Conservation (phyloP, 345 rosid genomes). For the Salix koriyanagi region DNA sequence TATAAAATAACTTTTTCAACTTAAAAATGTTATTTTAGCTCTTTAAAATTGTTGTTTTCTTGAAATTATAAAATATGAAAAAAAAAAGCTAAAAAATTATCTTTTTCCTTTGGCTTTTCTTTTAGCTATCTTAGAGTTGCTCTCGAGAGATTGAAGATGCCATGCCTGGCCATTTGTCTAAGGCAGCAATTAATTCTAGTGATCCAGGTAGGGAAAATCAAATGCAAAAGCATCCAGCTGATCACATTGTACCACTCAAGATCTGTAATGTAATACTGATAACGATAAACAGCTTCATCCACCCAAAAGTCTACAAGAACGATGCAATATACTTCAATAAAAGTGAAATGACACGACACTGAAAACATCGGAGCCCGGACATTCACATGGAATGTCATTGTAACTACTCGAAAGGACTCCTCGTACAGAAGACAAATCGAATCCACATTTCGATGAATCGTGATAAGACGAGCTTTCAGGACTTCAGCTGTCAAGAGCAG, state of each 20-base stretch:
- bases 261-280: not conserved
- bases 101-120: too few species aligned
- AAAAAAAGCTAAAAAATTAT: too few species aligned
- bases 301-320: not conserved
- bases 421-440: conserved; percentile 1
- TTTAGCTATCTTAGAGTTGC: too few species aligned
- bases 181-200: not conserved
- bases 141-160: not conserved
- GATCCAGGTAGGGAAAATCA: not conserved
- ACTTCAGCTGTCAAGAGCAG: conserved; percentile 10
- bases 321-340: not conserved
- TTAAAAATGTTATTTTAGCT: too few species aligned
- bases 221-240: not conserved
- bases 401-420: not conserved
- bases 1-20: too few species aligned
- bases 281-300: not conserved
- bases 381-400: not conserved
- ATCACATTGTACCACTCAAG: not conserved
- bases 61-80: too few species aligned
- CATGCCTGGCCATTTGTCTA: not conserved
- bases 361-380: not conserved
- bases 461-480: conserved; percentile 11
- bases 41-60: too few species aligned
- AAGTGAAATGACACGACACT: not conserved
- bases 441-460: not conserved